Evolutionary conservation across 495 filamentous ascomycete genomes (phyloP).

Genomic region (Podospora pseudoanserina): DNA sequence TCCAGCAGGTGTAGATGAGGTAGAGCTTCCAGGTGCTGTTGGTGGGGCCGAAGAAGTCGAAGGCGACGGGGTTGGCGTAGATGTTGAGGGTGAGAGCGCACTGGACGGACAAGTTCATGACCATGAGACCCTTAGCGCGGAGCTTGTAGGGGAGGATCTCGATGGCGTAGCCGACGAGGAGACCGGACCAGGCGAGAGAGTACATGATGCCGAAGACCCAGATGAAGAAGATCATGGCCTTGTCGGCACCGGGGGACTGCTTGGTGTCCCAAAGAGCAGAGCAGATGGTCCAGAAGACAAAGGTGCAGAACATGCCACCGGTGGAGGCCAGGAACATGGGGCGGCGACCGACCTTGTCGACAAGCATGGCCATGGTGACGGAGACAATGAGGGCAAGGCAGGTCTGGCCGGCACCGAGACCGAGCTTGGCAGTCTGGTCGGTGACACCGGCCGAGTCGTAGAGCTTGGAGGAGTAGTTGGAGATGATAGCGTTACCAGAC

Average conservation of each 20-base stretch:
- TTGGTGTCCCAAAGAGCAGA: slow-evolving; percentile 42
- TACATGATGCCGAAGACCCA: slow-evolving; percentile 54
- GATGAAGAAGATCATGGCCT: slow-evolving; percentile 55
- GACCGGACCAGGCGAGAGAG: slow-evolving; percentile 59
- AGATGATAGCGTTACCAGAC: slow-evolving; percentile 64
- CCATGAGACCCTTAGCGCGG: slow-evolving; percentile 56
- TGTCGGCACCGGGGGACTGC: slow-evolving; percentile 36
- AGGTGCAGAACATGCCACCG: slow-evolving; percentile 56
- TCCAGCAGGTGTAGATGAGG: slow-evolving; percentile 61
- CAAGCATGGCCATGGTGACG: slow-evolving; percentile 52
- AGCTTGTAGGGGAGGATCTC: slow-evolving; percentile 72
- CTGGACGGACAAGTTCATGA: slow-evolving; percentile 52
- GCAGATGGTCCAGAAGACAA: slow-evolving; percentile 54
- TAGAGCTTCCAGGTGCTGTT: slow-evolving; percentile 56
- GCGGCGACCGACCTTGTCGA: slow-evolving; percentile 59
- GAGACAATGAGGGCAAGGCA: slow-evolving; percentile 53
- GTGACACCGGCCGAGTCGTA: slow-evolving; percentile 56
- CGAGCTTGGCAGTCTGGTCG: slow-evolving; percentile 48
- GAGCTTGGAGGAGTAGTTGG: slow-evolving; percentile 59
- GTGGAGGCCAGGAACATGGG: slow-evolving; percentile 56
- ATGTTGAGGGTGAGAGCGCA: slow-evolving; percentile 51
- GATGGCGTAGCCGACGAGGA: slow-evolving; percentile 63
- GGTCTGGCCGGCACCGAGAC: slow-evolving; percentile 50
- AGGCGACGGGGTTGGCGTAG: slow-evolving; percentile 60
- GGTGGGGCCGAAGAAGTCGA: slow-evolving; percentile 42